phyloP scores from a whole-genome alignment of 139 green algal species.

The Chlamydomonas sp. region DNA sequence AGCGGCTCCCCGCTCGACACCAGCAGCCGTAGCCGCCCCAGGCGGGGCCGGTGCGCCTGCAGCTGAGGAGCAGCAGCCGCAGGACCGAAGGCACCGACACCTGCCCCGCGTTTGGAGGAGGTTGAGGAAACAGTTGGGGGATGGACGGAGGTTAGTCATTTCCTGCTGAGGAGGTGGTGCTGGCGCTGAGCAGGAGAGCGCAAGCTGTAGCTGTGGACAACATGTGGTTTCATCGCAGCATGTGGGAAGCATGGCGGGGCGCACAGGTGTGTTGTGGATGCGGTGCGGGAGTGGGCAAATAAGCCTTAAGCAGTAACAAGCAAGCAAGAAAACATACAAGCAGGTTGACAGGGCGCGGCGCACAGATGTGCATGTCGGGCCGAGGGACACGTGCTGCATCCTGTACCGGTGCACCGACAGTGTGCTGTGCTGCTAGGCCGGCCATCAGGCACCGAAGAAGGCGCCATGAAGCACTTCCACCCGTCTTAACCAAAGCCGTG shows the following conservation, averaged over 20 bases:
- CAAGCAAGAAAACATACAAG: too few species aligned
- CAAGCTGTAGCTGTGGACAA: neutral
- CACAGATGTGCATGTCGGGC: neutral
- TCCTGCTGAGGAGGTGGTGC: neutral
- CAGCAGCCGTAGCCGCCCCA: slow-evolving; percentile 1
- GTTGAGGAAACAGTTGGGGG: neutral
- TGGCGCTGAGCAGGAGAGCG: neutral
- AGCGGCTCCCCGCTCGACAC: slow-evolving; percentile 39
- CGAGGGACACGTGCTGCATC: neutral
- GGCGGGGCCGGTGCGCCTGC: neutral
- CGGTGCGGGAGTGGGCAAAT: too few species aligned
- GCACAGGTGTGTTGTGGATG: too few species aligned
- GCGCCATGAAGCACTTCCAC: neutral
- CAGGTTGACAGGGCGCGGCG: neutral
- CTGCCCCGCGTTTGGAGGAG: neutral
- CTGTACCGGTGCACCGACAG: neutral
- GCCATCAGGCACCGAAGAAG: neutral
- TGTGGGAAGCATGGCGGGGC: too few species aligned
- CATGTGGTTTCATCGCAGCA: neutral
- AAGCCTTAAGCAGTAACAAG: too few species aligned
- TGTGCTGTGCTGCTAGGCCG: neutral
- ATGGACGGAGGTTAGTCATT: neutral
- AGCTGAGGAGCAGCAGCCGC: slow-evolving; percentile 8
- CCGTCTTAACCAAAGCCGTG: neutral
- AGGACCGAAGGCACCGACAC: slow-evolving; percentile 29